A percentile compares a stretch with the other conserved stretches of the same genome.
These are phyloP conservation scores for Amorphotheca resinae DNA, from an alignment of 495 filamentous ascomycete species.

Conservation along the genomic window DNA sequence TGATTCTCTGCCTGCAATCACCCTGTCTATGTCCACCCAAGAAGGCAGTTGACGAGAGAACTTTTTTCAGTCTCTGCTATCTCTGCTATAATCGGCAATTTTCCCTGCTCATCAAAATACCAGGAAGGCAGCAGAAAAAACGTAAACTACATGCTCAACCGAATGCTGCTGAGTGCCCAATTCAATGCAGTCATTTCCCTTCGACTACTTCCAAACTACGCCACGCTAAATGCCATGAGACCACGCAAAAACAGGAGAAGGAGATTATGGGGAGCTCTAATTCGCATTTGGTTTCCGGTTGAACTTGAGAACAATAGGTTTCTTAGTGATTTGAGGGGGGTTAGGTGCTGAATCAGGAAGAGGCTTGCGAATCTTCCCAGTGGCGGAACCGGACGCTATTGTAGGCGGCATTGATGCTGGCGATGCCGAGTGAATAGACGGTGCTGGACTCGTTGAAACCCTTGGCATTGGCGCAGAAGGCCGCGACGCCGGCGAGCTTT, in stretches of 20 bases:
- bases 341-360: conserved; percentile 1
- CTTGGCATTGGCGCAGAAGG: not conserved
- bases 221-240: conserved; percentile 19
- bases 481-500: not conserved
- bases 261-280: not conserved
- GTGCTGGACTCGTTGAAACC: not conserved
- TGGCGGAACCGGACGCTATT: not conserved
- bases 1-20: too few relatives aligned
- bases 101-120: too few relatives aligned
- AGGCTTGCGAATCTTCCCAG: not conserved
- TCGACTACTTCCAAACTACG: conserved; percentile 2
- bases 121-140: too few relatives aligned
- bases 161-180: not conserved
- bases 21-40: too few relatives aligned
- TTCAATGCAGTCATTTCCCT: not conserved
- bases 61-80: not conserved
- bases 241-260: not conserved
- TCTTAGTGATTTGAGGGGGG: not conserved
- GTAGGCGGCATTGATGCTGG: not conserved
- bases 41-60: not conserved
- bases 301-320: not conserved
- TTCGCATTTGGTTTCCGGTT: not conserved
- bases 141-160: not conserved
- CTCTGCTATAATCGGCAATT: too few relatives aligned
- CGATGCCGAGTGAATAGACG: not conserved